Evolutionary conservation across 768 basidiomycete species (phyloP), one percentile per base, ranked within the genome.

Genomic region (Candolleomyces eurysporus): DNA sequence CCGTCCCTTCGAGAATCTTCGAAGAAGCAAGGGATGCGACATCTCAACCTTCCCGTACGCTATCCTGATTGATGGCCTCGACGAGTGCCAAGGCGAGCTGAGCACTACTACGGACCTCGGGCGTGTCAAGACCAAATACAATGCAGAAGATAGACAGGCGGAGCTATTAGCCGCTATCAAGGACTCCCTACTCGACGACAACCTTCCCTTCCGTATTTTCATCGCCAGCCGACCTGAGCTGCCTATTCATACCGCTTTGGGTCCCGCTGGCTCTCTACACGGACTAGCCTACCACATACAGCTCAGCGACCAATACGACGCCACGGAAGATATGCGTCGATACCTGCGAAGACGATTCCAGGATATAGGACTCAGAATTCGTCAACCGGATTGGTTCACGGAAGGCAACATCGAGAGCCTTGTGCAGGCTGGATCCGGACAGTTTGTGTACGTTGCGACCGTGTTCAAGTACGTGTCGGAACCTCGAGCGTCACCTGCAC

Each of bases 381-480:
- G n/a, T 42, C 2, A 19, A 4, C 58, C n/a, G 26, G 40, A 21
- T 11, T 59, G 58, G 58, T 49, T 49, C 17, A 30, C 46, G 10
- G 32, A 50, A 13, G 21, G 51, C 22, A 49, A 22, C 9, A 39
- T 59, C 14, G 19, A 11, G 5, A 52, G 2, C 17, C 42, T 59
- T 13, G 58, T 59, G 8, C 5, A 36, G 5, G 31, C 17, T 16
- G 48, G 48, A 14, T 59, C 58, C 13, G 58, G 58, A 3, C 58
- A 59, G 49, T 59, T 59, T 26, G 51, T 59, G 4, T 59, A 59
- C 19, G 58, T 49, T 13, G 49, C 58, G 10, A 59, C 58, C n/a
- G 49, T 52, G 16, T n/a, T 40, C 26, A 50, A 36, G 42, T 59
- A 36, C 49, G 26, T 59, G 11, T 16, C 31, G 17, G 48, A 19